Base-by-base conservation (phyloP, 768 basidiomycete genomes). In the Dentipellis sp. region DNA sequence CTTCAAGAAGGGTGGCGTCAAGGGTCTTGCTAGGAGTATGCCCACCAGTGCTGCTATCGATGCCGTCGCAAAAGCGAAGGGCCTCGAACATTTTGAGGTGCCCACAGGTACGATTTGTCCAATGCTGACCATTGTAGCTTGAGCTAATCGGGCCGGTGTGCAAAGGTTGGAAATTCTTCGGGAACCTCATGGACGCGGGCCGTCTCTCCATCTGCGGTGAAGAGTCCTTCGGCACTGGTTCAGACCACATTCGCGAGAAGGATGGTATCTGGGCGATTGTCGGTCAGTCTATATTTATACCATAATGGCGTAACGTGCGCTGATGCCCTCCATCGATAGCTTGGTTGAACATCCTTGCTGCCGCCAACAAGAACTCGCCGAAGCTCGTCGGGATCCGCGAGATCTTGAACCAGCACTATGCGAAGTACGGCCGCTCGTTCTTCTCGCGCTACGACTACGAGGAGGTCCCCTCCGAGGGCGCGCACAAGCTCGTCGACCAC, bases 401-500 rank as follows among this genome's bases (percentile, higher is more conserved):
- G 66, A 74, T 99, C 58, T 81, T 95, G 19, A 77, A 82, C 63
- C 81, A 80, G 65, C 93, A 94, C 76, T 99, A 97, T 74, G 77
- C 80, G 59, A 84, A 79, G 64, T 98, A 99, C 71, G 97, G 97
- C 46, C 91, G 97, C 58, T 93, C 87, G 50, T 98, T 97, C 84
- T 99, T 99, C 80, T 94, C 90, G 64, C 88, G 94, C 59, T 98
- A 99, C 72, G 97, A 99, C 73, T 99, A 99, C 75, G 97, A 99
- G 69, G 97, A 98, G 69, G 92, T 97, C 48, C 79, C 91, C 2
- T 92, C 94, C 0, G 89, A 88, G 38, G 91, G 89, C 35, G 97
- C 97, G 47, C 82, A 90, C 65, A 83, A 84, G 59, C 76, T 99
- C 60, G 92, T 98, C 65, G 79, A 78, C 36, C 77, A 83, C 66